A percentile compares a stretch with the other conserved stretches of the same genome.
Evolutionary conservation across 2,329 filamentous ascomycete genomes (phyloP).

Genomic region (Colletotrichum cuscutae): DNA sequence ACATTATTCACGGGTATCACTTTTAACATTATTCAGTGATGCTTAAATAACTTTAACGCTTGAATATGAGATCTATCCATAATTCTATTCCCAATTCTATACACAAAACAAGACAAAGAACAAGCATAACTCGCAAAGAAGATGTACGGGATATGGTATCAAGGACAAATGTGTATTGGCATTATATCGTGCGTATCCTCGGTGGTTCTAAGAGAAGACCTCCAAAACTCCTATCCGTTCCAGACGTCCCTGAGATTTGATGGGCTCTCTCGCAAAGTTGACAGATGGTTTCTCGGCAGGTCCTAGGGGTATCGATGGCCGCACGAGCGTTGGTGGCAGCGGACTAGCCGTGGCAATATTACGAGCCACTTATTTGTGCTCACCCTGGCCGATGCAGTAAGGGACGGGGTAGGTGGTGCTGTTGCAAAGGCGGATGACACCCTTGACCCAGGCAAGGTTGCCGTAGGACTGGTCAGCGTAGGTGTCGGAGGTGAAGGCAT

Average conservation of each 20-base stretch:
- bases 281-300: constrained; percentile 1
- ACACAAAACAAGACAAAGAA: constrained; percentile 2
- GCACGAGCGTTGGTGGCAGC: neutral
- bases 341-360: neutral
- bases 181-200: constrained; percentile 26
- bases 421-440: constrained; percentile 49
- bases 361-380: constrained; percentile 10
- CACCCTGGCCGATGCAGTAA: constrained; percentile 49
- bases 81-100: constrained; percentile 2
- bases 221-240: constrained; percentile 29
- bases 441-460: constrained; percentile 50
- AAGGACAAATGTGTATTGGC: constrained; percentile 19
- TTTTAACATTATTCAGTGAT: too few relatives aligned
- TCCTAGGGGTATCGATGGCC: neutral
- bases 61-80: constrained; percentile 5
- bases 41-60: neutral
- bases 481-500: constrained; percentile 46
- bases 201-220: constrained; percentile 19
- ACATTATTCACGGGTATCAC: neutral
- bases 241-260: constrained; percentile 26
- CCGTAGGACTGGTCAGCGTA: constrained; percentile 45
- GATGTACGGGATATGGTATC: constrained; percentile 19
- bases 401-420: constrained; percentile 48
- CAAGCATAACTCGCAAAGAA: constrained; percentile 24
- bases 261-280: constrained; percentile 22